Evolutionary conservation across 2,329 filamentous ascomycete species (phyloP).

Genomic region (Fusarium graminum): DNA sequence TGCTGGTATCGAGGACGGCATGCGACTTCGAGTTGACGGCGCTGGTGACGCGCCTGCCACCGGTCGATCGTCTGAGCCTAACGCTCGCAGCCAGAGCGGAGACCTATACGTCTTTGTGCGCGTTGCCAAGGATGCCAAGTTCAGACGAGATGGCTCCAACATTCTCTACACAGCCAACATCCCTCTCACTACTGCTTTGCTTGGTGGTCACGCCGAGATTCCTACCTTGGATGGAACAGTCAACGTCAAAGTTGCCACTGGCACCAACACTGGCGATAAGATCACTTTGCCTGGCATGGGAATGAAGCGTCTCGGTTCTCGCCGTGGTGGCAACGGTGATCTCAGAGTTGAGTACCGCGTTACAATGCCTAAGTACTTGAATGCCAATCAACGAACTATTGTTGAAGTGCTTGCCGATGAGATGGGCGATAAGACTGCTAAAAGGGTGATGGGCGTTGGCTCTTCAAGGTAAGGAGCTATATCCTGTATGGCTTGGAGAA

Average conservation of each 20-base stretch:
- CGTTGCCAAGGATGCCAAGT: slow-evolving; percentile 90
- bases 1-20: slow-evolving; percentile 94
- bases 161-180: slow-evolving; percentile 93
- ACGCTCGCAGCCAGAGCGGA: slow-evolving; percentile 76
- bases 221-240: slow-evolving; percentile 93
- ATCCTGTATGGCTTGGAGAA: neutral
- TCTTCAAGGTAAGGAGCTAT: slow-evolving; percentile 51
- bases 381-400: slow-evolving; percentile 89
- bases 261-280: slow-evolving; percentile 91
- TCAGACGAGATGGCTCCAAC: slow-evolving; percentile 87
- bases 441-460: slow-evolving; percentile 87
- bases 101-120: slow-evolving; percentile 93
- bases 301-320: slow-evolving; percentile 85
- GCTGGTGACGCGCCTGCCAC: slow-evolving; percentile 90
- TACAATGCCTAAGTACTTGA: slow-evolving; percentile 93
- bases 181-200: slow-evolving; percentile 89
- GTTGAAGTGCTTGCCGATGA: slow-evolving; percentile 97
- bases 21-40: slow-evolving; percentile 86
- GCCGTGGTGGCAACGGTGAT: slow-evolving; percentile 80
- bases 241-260: slow-evolving; percentile 90
- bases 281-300: slow-evolving; percentile 91
- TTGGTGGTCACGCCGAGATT: slow-evolving; percentile 90
- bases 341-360: slow-evolving; percentile 95
- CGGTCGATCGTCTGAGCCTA: slow-evolving; percentile 74
- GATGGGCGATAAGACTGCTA: slow-evolving; percentile 91